Evolutionary conservation across 805 yeast genomes (phyloP).

Genomic region (Metschnikowia colocasiae): DNA sequence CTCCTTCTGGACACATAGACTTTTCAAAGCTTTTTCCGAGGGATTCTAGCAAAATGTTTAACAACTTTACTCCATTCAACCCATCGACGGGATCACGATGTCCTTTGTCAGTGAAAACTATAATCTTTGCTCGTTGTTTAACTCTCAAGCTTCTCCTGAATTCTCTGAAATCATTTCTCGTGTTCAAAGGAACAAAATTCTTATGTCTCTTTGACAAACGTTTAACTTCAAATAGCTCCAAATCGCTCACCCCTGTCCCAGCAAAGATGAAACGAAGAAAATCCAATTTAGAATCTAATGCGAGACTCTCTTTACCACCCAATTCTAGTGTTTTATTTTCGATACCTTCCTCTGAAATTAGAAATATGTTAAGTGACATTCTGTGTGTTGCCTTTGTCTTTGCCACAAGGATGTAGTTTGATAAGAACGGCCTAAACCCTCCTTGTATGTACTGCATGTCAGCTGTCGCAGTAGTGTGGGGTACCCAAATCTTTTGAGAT

Average conservation of each 20-base stretch:
- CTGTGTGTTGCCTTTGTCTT: neutral
- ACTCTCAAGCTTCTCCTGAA: constrained; percentile 47
- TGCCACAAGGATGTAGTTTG: neutral
- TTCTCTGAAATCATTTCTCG: constrained; percentile 38
- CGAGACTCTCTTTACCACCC: neutral
- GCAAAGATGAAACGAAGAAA: neutral
- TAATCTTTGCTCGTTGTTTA: constrained; percentile 41
- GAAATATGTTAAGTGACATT: neutral
- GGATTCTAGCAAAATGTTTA: neutral
- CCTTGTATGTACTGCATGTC: constrained; percentile 1
- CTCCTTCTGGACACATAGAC: neutral
- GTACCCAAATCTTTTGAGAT: neutral
- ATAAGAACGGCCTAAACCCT: neutral
- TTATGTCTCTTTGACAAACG: constrained; percentile 49
- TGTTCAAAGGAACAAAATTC: constrained; percentile 37
- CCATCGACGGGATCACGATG: neutral
- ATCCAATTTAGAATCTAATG: neutral
- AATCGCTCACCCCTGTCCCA: neutral
- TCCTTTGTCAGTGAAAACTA: constrained; percentile 1
- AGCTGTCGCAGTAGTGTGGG: constrained; percentile 3
- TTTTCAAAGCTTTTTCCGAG: neutral
- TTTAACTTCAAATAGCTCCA: constrained; percentile 5
- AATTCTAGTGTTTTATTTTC: neutral
- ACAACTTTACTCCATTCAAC: neutral
- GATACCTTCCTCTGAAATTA: neutral